These are phyloP conservation scores for Xenoacremonium recifei DNA, from an alignment of 2,329 filamentous ascomycete genomes.

Conservation along the genomic window DNA sequence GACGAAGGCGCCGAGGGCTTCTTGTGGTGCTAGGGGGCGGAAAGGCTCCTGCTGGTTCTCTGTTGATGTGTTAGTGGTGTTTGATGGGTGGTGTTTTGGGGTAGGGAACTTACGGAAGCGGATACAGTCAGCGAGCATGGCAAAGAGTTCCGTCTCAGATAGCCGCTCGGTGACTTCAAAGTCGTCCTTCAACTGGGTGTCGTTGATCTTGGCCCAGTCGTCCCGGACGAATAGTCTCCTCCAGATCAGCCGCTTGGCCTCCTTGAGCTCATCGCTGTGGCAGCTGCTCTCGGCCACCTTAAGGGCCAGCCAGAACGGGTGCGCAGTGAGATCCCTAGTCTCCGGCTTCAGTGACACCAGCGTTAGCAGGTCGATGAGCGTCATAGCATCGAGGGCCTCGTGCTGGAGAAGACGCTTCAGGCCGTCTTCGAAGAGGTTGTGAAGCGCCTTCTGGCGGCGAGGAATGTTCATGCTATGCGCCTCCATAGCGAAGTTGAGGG, in stretches of 20 bases:
- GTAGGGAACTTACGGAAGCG: conserved; percentile 56
- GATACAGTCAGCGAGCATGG: conserved; percentile 63
- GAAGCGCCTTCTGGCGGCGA: conserved; percentile 63
- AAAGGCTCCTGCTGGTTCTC: conserved; percentile 43
- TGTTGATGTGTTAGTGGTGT: conserved; percentile 30
- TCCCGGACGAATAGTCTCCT: conserved; percentile 80
- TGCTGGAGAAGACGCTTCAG: conserved; percentile 70
- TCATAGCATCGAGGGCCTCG: conserved; percentile 64
- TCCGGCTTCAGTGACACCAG: conserved; percentile 57
- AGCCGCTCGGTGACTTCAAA: conserved; percentile 62
- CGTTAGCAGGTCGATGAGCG: conserved; percentile 74
- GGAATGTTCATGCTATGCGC: conserved; percentile 57
- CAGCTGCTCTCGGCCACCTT: conserved; percentile 56
- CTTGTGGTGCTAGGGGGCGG: conserved; percentile 48
- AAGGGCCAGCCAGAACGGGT: conserved; percentile 76
- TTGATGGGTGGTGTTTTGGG: not conserved
- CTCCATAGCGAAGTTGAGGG: conserved; percentile 72
- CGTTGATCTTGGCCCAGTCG: conserved; percentile 79
- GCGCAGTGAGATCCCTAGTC: conserved; percentile 51
- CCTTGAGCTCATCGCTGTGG: conserved; percentile 54
- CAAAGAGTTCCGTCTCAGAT: conserved; percentile 65
- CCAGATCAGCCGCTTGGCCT: conserved; percentile 71
- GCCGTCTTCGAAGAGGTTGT: conserved; percentile 67
- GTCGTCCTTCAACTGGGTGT: conserved; percentile 73
- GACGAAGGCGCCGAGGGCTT: conserved; percentile 59